Evolutionary conservation across 257 asterid species (phyloP).

Genomic region (Handroanthus guayacan): DNA sequence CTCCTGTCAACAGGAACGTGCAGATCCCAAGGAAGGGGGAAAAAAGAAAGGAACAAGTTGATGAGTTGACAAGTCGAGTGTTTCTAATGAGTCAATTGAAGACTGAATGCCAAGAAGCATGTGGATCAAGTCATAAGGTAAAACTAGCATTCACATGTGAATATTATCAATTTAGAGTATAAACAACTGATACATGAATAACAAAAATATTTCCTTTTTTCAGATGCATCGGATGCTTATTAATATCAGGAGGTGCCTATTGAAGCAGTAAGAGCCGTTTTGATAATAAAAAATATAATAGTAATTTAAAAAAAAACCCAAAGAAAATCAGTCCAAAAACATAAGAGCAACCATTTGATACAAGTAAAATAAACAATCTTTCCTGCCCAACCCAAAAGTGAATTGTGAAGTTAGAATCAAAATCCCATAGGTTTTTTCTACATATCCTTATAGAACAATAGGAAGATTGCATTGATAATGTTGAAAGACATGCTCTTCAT

Average conservation of each 20-base stretch:
- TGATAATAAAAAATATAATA: too few relatives aligned
- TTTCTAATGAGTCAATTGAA: conserved; percentile 20
- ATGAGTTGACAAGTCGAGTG: neutral
- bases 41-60: conserved; percentile 7
- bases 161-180: conserved; percentile 1
- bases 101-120: conserved; percentile 12
- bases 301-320: too few relatives aligned
- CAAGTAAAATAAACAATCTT: neutral
- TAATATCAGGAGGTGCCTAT: neutral
- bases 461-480: neutral
- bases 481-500: neutral
- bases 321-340: neutral
- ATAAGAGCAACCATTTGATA: neutral
- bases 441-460: neutral
- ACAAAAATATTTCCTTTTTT: neutral
- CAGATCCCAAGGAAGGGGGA: conserved; percentile 11
- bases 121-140: neutral
- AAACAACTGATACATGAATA: too few relatives aligned
- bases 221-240: neutral
- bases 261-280: neutral
- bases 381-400: neutral
- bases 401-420: neutral
- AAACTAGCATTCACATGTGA: neutral
- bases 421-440: neutral
- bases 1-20: conserved; percentile 54